Evolutionary conservation across 2,329 filamentous ascomycete species (phyloP), one percentile per base, ranked within the genome.

Genomic region (Hymenoscyphus salicellus): DNA sequence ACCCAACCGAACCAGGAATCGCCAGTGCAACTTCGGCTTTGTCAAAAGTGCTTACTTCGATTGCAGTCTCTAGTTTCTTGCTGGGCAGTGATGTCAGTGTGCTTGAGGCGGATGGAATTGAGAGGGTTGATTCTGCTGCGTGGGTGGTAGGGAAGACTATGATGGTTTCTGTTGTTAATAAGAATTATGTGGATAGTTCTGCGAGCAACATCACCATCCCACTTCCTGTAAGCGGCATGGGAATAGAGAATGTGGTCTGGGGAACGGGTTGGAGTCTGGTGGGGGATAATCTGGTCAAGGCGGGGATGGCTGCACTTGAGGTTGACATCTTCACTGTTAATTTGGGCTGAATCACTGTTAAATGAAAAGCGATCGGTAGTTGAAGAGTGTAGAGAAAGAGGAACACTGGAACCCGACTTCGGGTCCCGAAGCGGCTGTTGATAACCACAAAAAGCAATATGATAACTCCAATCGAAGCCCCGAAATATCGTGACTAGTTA

Each of bases 1-100:
- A 77, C 65, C 80, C 80, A 1, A 78, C 79, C 4, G 74, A 68
- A 14, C 52, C 65, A 1, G 77, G 76, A 38, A 70, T 79, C 23
- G 72, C 67, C 46, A 68, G 66, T 33, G 73, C 74, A 32, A 82
- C 75, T 33, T 71, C 71, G 23, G 59, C 61, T n/a, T 67, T 83
- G 64, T 78, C 78, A 23, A 75, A 69, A 41, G 72, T 79, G 3
- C 66, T 81, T 14, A 76, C 76, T 5, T 65, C 55, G 2, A 36
- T 68, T 0, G 69, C 71, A 7, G 73, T 79, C 4, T 72, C 74
- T 1, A 41, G 52, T 6, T 77, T 79, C 23, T 61, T 80, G 55
- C 70, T 81, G 3, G 65, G 65, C 4, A 66, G 58, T 43, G 60
- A 30, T 33, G 33, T 61, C 8, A 49, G 46, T 23, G 20, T 55